These are phyloP conservation scores for Nemania sp. DNA, from an alignment of 2,329 filamentous ascomycete genomes.

Conservation along the genomic window DNA sequence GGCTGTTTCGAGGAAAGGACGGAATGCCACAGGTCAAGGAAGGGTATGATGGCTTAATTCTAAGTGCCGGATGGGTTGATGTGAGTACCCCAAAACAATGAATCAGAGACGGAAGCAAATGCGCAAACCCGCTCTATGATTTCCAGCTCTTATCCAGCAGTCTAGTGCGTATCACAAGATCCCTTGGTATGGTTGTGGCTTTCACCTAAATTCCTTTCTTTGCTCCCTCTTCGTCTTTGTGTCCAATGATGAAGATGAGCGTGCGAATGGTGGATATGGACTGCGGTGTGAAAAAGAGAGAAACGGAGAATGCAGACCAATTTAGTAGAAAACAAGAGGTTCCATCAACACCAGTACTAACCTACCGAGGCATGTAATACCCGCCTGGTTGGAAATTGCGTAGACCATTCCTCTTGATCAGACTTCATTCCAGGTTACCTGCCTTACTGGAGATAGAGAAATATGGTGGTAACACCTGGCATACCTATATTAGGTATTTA, in stretches of 20 bases:
- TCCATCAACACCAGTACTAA: not conserved
- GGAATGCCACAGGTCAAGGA: conserved; percentile 18
- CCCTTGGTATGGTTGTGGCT: conserved; percentile 27
- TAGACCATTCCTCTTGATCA: not conserved
- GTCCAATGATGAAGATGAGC: conserved; percentile 11
- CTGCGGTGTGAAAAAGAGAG: not conserved
- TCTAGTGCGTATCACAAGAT: conserved; percentile 13
- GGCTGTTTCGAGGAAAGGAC: conserved; percentile 18
- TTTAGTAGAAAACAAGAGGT: not conserved
- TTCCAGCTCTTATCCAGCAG: conserved; percentile 24
- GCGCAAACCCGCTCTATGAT: conserved; percentile 33
- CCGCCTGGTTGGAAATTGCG: not conserved
- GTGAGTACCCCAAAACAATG: conserved; percentile 30
- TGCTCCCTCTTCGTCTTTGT: conserved; percentile 11
- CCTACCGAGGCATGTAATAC: too few species aligned
- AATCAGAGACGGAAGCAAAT: conserved; percentile 34
- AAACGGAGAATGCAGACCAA: not conserved
- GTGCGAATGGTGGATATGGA: not conserved
- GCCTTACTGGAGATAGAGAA: not conserved
- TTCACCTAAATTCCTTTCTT: conserved; percentile 12
- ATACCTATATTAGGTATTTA: not conserved
- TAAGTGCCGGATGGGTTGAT: conserved; percentile 16
- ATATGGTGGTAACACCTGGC: not conserved
- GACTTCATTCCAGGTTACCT: conserved; percentile 2
- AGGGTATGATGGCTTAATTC: conserved; percentile 20